These are phyloP conservation scores for Leishmania aethiopica DNA, from an alignment of 208 protist genomes.

Conservation along the genomic window DNA sequence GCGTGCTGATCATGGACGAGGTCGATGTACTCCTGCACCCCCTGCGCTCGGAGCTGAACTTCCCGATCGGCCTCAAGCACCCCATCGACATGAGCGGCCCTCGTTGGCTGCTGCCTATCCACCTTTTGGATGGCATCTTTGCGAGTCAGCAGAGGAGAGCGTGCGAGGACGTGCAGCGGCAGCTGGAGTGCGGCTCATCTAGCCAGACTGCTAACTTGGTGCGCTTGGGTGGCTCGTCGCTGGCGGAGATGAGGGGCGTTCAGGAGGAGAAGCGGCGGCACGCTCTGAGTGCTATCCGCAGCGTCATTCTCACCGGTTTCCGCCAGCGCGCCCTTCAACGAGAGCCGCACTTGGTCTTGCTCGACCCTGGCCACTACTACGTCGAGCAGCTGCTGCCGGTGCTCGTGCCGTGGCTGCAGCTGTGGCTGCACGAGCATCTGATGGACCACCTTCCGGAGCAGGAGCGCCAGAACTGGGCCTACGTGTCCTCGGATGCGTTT, in stretches of 20 bases:
- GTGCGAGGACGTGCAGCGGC: conserved; percentile 35
- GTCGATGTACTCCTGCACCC: conserved; percentile 96
- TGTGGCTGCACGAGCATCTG: conserved; percentile 82
- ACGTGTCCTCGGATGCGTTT: conserved; percentile 14
- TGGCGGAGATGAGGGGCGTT: not conserved
- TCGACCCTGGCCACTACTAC: conserved; percentile 89
- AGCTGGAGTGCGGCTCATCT: conserved; percentile 26
- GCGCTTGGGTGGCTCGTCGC: not conserved
- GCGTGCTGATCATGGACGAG: conserved; percentile 94
- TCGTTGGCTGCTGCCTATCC: conserved; percentile 94
- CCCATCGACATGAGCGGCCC: conserved; percentile 89
- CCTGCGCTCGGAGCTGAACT: conserved; percentile 96
- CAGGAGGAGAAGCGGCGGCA: conserved; percentile 14
- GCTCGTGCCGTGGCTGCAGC: conserved; percentile 86
- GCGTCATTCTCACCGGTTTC: conserved; percentile 70
- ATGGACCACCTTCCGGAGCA: conserved; percentile 26
- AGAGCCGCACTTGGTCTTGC: conserved; percentile 92
- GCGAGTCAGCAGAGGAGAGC: conserved; percentile 50
- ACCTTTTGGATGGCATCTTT: conserved; percentile 94
- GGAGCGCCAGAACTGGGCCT: conserved; percentile 19
- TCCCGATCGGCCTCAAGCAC: conserved; percentile 93
- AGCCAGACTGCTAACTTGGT: not conserved
- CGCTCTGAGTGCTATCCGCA: conserved; percentile 32
- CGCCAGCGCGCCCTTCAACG: conserved; percentile 73
- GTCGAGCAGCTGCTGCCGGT: conserved; percentile 75